phyloP scores from a whole-genome alignment of 306 rosid genomes.

The Adenanthera pavonina region DNA sequence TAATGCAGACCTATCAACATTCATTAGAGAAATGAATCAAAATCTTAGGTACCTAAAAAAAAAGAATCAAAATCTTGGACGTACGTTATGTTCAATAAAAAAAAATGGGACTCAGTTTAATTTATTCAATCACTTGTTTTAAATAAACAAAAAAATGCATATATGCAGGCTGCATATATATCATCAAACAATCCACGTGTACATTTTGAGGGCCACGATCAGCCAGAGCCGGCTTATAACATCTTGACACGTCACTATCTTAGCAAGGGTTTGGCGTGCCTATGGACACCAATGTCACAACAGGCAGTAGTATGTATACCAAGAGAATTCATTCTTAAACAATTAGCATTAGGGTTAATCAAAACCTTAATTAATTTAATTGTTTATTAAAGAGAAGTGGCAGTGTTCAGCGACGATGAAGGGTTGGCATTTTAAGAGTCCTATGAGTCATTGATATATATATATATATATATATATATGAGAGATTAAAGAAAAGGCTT shows the following conservation, averaged over 20 bases:
- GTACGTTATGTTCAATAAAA: not conserved
- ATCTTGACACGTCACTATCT: slow-evolving; percentile 32
- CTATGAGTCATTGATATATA: slow-evolving; percentile 28
- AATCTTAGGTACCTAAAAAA: too few species aligned
- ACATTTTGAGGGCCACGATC: slow-evolving; percentile 26
- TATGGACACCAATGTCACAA: slow-evolving; percentile 41
- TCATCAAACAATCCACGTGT: slow-evolving; percentile 52
- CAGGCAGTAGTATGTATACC: not conserved
- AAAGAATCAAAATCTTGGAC: slow-evolving; percentile 19
- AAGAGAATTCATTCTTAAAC: slow-evolving; percentile 20
- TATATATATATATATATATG: not conserved
- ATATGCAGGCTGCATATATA: slow-evolving; percentile 37
- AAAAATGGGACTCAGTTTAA: not conserved
- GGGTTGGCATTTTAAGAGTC: slow-evolving; percentile 52
- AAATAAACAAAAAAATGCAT: slow-evolving; percentile 16
- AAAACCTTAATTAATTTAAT: slow-evolving; percentile 23
- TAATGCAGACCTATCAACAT: slow-evolving; percentile 3
- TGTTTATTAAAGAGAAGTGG: slow-evolving; percentile 15
- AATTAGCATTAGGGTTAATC: slow-evolving; percentile 32
- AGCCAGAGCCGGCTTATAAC: not conserved
- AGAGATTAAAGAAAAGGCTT: slow-evolving; percentile 44
- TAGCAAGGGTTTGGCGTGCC: slow-evolving; percentile 53
- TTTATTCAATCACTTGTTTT: slow-evolving; percentile 36
- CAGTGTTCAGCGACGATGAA: slow-evolving; percentile 55
- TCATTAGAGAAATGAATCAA: too few species aligned